Evolutionary conservation across 805 yeast genomes (phyloP), one percentile per base, ranked within the genome.

Genomic region (Spathaspora hagerdaliae): DNA sequence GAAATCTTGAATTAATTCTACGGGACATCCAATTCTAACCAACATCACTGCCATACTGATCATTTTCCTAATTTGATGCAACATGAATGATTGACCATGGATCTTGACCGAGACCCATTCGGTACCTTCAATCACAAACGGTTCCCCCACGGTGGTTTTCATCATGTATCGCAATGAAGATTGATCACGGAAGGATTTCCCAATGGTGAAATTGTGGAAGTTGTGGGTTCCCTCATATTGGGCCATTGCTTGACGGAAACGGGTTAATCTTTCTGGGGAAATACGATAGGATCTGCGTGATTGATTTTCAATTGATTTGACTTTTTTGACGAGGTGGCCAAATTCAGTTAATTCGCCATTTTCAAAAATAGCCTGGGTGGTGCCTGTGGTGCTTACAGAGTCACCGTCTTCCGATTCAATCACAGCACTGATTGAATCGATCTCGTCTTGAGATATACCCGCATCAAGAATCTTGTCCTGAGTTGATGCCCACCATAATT

Each of bases 21-120:
- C 59, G 3, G 97, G 96, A 59, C 91, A 82, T 9, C 96, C 94
- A 14, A 94, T 83, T 59, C 99, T 78, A 19, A 92, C 82, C 13
- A 87, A 81, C 46, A 92, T 73, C 0, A 91, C 80, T 1, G 96
- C 96, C 95, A 92, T 85, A 19, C 97, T 92, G 48, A 94, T 88
- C 98, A 94, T 94, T 63, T 94, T 94, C 62, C 99, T 82, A 60
- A 94, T 94, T 74, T 92, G 99, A 68, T 92, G 98, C 51, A 94
- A 75, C 98, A 94, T 94, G 66, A 94, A 94, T 3, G 97, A 88
- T 69, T 94, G 99, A 7, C 99, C 99, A 64, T 94, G 99, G 53
- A 94, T 88, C 70, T 92, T 91, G 58, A 94, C 85, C 1, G 96
- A 87, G 2, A 88, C 78, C 99, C 99, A 94, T 61, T 94, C 98